phyloP scores from a whole-genome alignment of 805 yeast genomes.

The Kodamaea jinghongensis region DNA sequence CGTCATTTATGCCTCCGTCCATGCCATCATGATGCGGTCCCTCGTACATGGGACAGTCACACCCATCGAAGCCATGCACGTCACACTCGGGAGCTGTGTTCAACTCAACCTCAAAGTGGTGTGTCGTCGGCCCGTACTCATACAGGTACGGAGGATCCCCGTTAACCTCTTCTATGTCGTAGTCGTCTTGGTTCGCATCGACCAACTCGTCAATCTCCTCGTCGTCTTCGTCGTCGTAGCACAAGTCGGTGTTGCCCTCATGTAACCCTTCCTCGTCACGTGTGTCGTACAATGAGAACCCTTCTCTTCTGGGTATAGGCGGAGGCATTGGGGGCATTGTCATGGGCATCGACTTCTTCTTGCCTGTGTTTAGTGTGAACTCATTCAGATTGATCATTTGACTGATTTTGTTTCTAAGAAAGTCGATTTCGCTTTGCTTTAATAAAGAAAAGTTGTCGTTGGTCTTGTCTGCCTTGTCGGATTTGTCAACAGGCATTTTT shows the following conservation, averaged over 20 bases:
- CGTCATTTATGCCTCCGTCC: slow-evolving; percentile 13
- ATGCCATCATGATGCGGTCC: background rate
- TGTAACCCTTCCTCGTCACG: slow-evolving; percentile 40
- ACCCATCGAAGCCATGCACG: slow-evolving; percentile 24
- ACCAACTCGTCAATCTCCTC: slow-evolving; percentile 22
- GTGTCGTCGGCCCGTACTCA: slow-evolving; percentile 27
- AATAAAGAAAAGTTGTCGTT: slow-evolving; percentile 13
- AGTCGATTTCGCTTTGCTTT: slow-evolving; percentile 28
- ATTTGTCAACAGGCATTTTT: background rate
- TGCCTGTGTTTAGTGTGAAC: slow-evolving; percentile 11
- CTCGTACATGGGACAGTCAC: slow-evolving; percentile 25
- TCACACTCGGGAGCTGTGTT: slow-evolving; percentile 34
- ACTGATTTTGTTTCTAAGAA: slow-evolving; percentile 25
- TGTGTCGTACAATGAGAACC: slow-evolving; percentile 35
- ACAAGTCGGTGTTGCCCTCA: slow-evolving; percentile 26
- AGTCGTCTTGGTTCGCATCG: slow-evolving; percentile 30
- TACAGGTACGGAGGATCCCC: slow-evolving; percentile 27
- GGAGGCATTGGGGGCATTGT: slow-evolving; percentile 3
- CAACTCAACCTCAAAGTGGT: slow-evolving; percentile 42
- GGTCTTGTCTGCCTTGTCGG: background rate
- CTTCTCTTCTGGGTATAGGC: slow-evolving; percentile 13
- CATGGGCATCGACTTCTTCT: slow-evolving; percentile 3
- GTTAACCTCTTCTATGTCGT: slow-evolving; percentile 36
- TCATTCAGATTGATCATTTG: slow-evolving; percentile 20
- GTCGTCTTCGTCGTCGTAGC: slow-evolving; percentile 15